Percentiles rank a stretch among this genome's conserved stretches.
These are phyloP conservation scores for Baudoinia panamericana DNA, from an alignment of 495 filamentous ascomycete genomes.

Conservation along the genomic window DNA sequence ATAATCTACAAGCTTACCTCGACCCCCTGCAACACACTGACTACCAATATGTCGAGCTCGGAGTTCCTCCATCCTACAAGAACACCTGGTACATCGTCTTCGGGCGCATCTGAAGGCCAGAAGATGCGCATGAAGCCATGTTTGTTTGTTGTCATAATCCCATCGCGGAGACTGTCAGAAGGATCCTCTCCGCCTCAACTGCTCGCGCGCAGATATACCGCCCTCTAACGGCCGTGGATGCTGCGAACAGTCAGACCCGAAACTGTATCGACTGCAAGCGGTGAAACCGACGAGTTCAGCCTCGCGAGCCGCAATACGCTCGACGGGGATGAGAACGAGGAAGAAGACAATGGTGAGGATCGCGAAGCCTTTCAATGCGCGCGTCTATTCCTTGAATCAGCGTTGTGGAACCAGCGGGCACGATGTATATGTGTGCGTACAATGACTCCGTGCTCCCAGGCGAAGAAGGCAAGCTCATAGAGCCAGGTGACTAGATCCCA, in stretches of 20 bases:
- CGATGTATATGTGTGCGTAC: constrained; percentile 45
- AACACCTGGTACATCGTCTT: constrained; percentile 53
- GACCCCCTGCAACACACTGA: constrained; percentile 78
- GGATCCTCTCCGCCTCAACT: constrained; percentile 83
- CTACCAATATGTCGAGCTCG: constrained; percentile 74
- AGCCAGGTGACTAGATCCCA: constrained; percentile 94
- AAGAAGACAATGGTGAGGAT: constrained; percentile 67
- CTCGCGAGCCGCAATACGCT: constrained; percentile 57
- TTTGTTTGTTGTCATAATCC: constrained; percentile 56
- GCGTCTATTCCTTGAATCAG: constrained; percentile 35
- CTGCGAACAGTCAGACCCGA: constrained; percentile 33
- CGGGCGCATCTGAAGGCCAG: constrained; percentile 82
- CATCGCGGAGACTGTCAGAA: constrained; percentile 69
- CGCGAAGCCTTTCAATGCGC: constrained; percentile 60
- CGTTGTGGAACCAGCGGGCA: neutral
- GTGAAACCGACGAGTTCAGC: constrained; percentile 42
- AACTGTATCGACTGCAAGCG: neutral
- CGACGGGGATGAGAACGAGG: constrained; percentile 58
- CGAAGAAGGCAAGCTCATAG: constrained; percentile 91
- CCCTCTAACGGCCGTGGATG: constrained; percentile 71
- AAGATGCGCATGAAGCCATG: constrained; percentile 96
- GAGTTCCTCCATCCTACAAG: constrained; percentile 96
- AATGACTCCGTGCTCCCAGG: constrained; percentile 96
- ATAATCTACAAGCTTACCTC: constrained; percentile 47
- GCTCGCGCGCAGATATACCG: constrained; percentile 89